A percentile compares a stretch with the other conserved stretches of the same genome.
Evolutionary conservation across 179 eudicot genomes (phyloP).

Genomic region (Silene coronaria): DNA sequence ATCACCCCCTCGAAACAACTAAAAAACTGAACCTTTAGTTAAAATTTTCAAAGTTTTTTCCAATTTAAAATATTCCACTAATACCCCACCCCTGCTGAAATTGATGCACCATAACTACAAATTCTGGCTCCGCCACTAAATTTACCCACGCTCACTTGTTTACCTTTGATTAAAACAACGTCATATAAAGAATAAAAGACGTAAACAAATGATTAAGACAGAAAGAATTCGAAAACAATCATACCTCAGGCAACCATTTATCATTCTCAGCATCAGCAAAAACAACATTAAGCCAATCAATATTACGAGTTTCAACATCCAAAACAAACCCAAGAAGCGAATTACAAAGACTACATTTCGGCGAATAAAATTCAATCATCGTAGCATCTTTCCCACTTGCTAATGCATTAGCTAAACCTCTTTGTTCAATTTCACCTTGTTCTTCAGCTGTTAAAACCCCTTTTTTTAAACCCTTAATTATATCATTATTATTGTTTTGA

Average conservation of each 20-base stretch:
- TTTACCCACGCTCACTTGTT: too few species aligned
- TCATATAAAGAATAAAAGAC: neutral
- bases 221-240: neutral
- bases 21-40: too few species aligned
- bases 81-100: too few species aligned
- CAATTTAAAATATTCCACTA: too few species aligned
- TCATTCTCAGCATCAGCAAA: constrained; percentile 96
- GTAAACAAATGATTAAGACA: neutral
- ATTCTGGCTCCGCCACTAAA: too few species aligned
- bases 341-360: constrained; percentile 82
- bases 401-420: constrained; percentile 72
- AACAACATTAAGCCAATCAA: constrained; percentile 78
- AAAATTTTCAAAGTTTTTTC: too few species aligned
- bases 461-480: constrained; percentile 12
- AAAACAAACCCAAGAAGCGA: constrained; percentile 60
- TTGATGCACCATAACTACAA: too few species aligned
- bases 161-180: neutral
- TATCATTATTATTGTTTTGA: neutral
- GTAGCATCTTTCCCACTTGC: constrained; percentile 80
- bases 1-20: too few species aligned
- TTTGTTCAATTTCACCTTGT: constrained; percentile 86
- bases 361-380: constrained; percentile 77
- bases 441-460: constrained; percentile 41
- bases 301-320: constrained; percentile 68
- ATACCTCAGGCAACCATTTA: constrained; percentile 86